These are phyloP conservation scores for Raphanus raphanistrum DNA, from an alignment of 345 rosid genomes.

Conservation along the genomic window DNA sequence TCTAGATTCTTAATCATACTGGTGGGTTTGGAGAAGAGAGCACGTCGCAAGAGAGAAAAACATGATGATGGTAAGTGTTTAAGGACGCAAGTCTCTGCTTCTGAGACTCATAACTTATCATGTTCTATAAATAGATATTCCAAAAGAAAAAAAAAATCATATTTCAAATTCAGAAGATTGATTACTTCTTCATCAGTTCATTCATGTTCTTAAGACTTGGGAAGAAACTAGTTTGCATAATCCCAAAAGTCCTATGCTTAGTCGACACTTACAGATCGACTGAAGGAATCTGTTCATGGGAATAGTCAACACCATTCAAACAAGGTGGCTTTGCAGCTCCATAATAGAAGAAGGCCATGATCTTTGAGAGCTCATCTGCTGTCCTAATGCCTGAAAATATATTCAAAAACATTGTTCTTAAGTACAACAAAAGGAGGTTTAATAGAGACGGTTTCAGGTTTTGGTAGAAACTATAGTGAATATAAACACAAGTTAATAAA, in stretches of 20 bases:
- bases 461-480: slow-evolving; percentile 12
- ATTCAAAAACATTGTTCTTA: neutral
- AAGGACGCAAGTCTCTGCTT: slow-evolving; percentile 31
- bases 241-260: neutral
- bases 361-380: slow-evolving; percentile 77
- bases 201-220: neutral
- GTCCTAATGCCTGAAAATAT: slow-evolving; percentile 52
- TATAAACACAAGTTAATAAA: too few species aligned
- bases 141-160: neutral
- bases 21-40: too few species aligned
- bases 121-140: slow-evolving; percentile 27
- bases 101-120: neutral
- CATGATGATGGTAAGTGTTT: neutral
- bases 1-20: too few species aligned
- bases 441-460: neutral
- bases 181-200: slow-evolving; percentile 1
- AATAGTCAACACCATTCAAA: slow-evolving; percentile 37
- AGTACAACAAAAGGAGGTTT: neutral
- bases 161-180: slow-evolving; percentile 19
- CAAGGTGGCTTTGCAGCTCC: slow-evolving; percentile 87
- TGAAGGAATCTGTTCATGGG: slow-evolving; percentile 62
- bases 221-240: slow-evolving; percentile 21
- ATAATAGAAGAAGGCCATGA: slow-evolving; percentile 89
- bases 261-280: slow-evolving; percentile 31
- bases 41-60: too few species aligned